A percentile compares a stretch with the other conserved stretches of the same genome.
Conservation (phyloP, 139 green algal species). For the Micractinium sp. region DNA sequence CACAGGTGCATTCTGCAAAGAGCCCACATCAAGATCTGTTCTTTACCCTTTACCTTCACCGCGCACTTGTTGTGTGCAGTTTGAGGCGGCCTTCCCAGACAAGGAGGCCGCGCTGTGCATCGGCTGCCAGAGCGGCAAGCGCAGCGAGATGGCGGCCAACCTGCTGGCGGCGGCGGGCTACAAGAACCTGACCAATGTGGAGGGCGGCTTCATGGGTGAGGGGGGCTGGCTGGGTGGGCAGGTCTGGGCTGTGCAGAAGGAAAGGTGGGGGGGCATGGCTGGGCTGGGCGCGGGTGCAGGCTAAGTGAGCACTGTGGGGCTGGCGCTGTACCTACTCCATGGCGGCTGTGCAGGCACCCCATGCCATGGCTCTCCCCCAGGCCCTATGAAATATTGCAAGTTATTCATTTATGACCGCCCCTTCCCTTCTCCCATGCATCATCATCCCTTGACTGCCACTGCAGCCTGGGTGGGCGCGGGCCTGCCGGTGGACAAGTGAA, state of each 20-base stretch:
- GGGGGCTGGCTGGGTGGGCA: not conserved
- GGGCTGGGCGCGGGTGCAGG: too few relatives aligned
- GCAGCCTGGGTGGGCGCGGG: conserved; percentile 16
- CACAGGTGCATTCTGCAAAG: too few relatives aligned
- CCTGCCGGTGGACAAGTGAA: conserved; percentile 7
- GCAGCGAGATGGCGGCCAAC: conserved; percentile 1
- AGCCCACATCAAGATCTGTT: not conserved
- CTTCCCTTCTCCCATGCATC: not conserved
- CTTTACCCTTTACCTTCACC: too few relatives aligned
- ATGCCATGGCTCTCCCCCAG: not conserved
- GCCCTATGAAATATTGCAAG: too few relatives aligned
- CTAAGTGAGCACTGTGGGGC: not conserved
- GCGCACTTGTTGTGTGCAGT: conserved; percentile 1
- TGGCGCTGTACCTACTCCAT: too few relatives aligned
- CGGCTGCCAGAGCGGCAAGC: conserved; percentile 28
- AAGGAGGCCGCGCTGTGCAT: conserved; percentile 10
- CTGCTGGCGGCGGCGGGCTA: conserved; percentile 36
- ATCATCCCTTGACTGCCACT: not conserved
- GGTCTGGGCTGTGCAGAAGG: too few relatives aligned
- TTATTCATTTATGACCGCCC: not conserved
- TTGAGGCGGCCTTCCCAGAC: conserved; percentile 22
- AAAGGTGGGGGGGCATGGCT: too few relatives aligned
- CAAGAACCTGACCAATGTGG: conserved; percentile 32
- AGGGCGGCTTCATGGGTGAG: conserved; percentile 25
- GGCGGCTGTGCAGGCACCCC: too few relatives aligned